Conservation (phyloP, 2,329 filamentous ascomycete species). For the Aspergillus neotritici region DNA sequence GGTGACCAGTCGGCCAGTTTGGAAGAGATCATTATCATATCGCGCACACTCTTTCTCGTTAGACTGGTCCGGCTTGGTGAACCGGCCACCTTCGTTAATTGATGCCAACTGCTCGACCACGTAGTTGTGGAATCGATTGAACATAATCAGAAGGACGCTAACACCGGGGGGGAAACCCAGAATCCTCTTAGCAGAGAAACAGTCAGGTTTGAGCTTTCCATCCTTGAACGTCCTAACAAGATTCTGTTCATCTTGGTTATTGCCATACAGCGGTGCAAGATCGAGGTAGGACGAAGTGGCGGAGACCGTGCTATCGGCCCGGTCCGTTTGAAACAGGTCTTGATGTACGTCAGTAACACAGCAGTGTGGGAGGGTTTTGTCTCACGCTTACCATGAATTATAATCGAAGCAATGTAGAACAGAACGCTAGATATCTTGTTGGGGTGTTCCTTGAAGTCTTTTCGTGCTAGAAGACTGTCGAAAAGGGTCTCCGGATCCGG, state of each 20-base stretch:
- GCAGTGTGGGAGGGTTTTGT: too few relatives aligned
- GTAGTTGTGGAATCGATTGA: conserved; percentile 66
- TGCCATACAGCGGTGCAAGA: conserved; percentile 67
- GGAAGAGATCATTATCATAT: conserved; percentile 45
- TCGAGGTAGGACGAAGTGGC: conserved; percentile 71
- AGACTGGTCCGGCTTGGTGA: conserved; percentile 51
- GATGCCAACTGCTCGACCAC: conserved; percentile 56
- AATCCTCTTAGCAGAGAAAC: conserved; percentile 61
- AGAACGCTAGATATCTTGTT: conserved; percentile 69
- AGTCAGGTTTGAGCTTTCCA: conserved; percentile 66
- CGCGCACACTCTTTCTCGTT: conserved; percentile 31
- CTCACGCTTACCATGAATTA: conserved; percentile 46
- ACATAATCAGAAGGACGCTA: conserved; percentile 62
- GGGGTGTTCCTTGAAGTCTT: conserved; percentile 59
- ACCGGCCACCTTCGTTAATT: conserved; percentile 64
- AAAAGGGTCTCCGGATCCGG: conserved; percentile 64
- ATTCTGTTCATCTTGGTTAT: conserved; percentile 57
- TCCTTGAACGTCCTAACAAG: conserved; percentile 58
- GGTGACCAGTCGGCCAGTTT: conserved; percentile 51
- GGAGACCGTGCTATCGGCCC: conserved; percentile 57
- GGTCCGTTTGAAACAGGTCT: conserved; percentile 62
- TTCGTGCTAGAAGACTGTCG: conserved; percentile 60
- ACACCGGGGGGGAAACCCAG: conserved; percentile 64
- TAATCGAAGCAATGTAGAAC: conserved; percentile 68
- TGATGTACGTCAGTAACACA: conserved; percentile 22